Evolutionary conservation across 208 protist genomes (phyloP).

Genomic region (Trypanosoma vivax): DNA sequence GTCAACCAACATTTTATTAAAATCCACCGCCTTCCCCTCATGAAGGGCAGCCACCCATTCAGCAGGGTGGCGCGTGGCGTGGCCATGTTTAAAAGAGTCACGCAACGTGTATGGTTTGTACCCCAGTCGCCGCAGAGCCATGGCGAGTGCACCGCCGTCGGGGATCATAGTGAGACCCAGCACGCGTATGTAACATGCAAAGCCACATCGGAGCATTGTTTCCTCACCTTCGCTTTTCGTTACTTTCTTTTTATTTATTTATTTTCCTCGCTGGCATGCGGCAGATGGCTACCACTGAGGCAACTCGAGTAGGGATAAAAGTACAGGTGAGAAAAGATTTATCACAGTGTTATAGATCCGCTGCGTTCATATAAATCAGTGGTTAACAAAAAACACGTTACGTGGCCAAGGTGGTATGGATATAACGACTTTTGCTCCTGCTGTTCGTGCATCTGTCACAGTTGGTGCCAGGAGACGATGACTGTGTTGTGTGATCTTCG

Average conservation of each 20-base stretch:
- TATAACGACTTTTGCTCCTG: no score
- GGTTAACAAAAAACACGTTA: no score
- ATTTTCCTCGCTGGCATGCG: not conserved
- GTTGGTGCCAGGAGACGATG: no score
- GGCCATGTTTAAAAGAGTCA: slow-evolving; percentile 38
- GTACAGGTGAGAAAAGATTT: no score
- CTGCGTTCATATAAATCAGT: no score
- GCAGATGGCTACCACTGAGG: not conserved
- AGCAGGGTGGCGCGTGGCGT: slow-evolving; percentile 36
- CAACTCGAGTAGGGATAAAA: no score
- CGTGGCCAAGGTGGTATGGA: no score
- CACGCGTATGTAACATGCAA: slow-evolving; percentile 32
- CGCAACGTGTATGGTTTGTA: slow-evolving; percentile 68
- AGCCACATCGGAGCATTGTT: slow-evolving; percentile 6
- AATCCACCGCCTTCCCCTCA: slow-evolving; percentile 16
- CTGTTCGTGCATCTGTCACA: no score
- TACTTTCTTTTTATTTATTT: slow-evolving; percentile 4
- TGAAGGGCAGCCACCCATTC: slow-evolving; percentile 44
- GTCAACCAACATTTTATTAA: slow-evolving; percentile 35
- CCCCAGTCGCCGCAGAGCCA: slow-evolving; percentile 42
- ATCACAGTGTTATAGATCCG: no score
- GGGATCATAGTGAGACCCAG: slow-evolving; percentile 67
- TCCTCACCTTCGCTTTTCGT: slow-evolving; percentile 1
- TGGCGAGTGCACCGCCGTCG: slow-evolving; percentile 45
- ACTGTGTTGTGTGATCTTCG: no score